A percentile compares a stretch with the other conserved stretches of the same genome.
Conservation (phyloP, 176 grass and related monocot genomes). For the Rhynchospora pubera region DNA sequence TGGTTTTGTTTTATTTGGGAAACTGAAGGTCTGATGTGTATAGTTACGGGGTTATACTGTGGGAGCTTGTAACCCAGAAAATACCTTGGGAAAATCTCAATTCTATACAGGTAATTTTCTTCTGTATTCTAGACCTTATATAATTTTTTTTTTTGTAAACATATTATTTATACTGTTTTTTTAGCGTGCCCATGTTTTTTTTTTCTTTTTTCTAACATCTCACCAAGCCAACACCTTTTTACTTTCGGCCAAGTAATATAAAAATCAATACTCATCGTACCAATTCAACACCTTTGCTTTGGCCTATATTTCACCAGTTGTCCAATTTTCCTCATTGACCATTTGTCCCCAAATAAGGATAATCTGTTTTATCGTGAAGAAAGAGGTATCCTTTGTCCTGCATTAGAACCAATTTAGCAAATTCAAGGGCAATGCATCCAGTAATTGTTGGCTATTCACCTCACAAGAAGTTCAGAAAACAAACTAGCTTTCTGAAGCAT, state of each 20-base stretch:
- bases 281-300: background rate
- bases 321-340: background rate
- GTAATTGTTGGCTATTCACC: background rate
- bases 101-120: conserved; percentile 70
- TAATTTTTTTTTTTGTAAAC: background rate
- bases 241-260: background rate
- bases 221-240: background rate
- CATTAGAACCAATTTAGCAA: background rate
- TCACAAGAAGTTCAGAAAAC: background rate
- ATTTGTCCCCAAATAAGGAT: background rate
- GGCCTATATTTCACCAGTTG: background rate
- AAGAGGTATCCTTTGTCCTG: background rate
- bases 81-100: conserved; percentile 99
- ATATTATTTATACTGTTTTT: background rate
- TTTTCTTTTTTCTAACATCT: background rate
- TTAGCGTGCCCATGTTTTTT: background rate
- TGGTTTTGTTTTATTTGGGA: conserved; percentile 26
- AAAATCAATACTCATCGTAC: background rate
- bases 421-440: background rate
- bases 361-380: background rate
- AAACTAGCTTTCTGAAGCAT: background rate
- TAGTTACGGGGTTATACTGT: conserved; percentile 91
- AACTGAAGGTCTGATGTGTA: conserved; percentile 93
- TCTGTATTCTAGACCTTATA: background rate
- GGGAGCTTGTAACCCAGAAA: conserved; percentile 97